Evolutionary conservation across 176 grass and related monocot genomes (phyloP), one percentile per base, ranked within the genome.

Genomic region (Oryza coarctata): DNA sequence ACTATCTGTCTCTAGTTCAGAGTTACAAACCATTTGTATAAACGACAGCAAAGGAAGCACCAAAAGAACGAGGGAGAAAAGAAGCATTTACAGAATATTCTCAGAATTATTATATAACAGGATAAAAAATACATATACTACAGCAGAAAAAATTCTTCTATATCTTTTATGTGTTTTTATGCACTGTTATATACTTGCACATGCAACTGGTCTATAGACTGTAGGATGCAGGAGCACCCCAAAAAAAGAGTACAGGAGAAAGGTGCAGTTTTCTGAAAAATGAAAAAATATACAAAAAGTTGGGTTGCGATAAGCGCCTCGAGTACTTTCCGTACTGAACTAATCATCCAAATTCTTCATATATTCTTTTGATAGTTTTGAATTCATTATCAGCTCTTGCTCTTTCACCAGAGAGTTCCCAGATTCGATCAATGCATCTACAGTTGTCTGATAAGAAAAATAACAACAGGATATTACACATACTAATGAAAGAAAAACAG

Each of bases 321-420:
- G 22, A 57, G 12, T 70, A 4, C 0, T 57, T 52, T 39, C 43
- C n/a, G 7, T 43, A 61, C 27, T 36, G 18, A 55, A 76, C 71
- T 92, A 95, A 28, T 92, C 90, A 63, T 92, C 88, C 30, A 98
- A 62, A 83, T 93, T 95, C 68, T 98, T 98, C 91, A 98, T 90
- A 45, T 95, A 98, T 76, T 95, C 87, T 80, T 98, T 98, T 7
- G 91, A 95, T 23, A 95, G 64, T 80, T 84, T 95, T 8, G 91
- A 95, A 72, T 85, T 93, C 67, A 82, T 91, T 63, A 99, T 87
- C 57, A 95, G 75, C 49, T 93, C 89, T 74, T 98, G 96, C 70
- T 98, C 93, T 18, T 73, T 87, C 61, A 95, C 93, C 27, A 95
- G 76, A 9, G 90, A 93, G 74, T 87, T 32, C 57, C 93, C 89